Evolutionary conservation across 257 asterid species (phyloP).

Genomic region (Scutellaria barbata): DNA sequence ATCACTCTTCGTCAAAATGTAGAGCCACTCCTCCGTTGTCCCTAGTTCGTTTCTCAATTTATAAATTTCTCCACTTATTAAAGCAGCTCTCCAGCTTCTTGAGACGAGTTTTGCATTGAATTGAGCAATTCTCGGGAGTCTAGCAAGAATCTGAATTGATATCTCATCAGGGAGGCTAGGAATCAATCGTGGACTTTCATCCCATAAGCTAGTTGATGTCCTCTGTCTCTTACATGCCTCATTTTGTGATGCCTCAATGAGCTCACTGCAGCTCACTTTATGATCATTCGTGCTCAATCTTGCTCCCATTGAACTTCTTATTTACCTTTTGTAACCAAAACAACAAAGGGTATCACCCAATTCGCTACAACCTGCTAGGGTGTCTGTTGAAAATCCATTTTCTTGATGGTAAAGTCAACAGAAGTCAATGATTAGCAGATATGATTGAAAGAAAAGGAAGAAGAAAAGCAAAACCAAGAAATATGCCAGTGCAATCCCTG

Average conservation of each 20-base stretch:
- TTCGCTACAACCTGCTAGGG: constrained; percentile 32
- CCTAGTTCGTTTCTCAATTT: constrained; percentile 74
- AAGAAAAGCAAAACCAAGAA: constrained; percentile 5
- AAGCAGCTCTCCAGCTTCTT: constrained; percentile 75
- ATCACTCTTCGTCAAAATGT: constrained; percentile 66
- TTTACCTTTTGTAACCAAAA: constrained; percentile 24
- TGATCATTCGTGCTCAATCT: constrained; percentile 60
- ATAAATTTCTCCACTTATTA: constrained; percentile 64
- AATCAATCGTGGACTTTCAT: constrained; percentile 63
- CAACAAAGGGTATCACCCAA: constrained; percentile 28
- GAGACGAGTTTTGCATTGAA: constrained; percentile 72
- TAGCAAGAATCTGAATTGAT: constrained; percentile 81
- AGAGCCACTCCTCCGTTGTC: constrained; percentile 85
- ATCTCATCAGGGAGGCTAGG: constrained; percentile 91
- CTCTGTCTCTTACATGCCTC: constrained; percentile 78
- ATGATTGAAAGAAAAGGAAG: background rate
- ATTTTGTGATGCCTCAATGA: constrained; percentile 52
- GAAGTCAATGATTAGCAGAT: constrained; percentile 28
- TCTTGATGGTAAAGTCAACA: constrained; percentile 27
- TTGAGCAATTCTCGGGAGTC: constrained; percentile 71
- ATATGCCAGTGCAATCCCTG: background rate
- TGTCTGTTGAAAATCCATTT: constrained; percentile 30
- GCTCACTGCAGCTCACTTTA: constrained; percentile 44
- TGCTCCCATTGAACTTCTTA: constrained; percentile 64
- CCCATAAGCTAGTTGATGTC: constrained; percentile 67